These are phyloP conservation scores for Lunularia cruciata DNA, from an alignment of 225 moss, liverwort and hornwort species.

Conservation along the genomic window DNA sequence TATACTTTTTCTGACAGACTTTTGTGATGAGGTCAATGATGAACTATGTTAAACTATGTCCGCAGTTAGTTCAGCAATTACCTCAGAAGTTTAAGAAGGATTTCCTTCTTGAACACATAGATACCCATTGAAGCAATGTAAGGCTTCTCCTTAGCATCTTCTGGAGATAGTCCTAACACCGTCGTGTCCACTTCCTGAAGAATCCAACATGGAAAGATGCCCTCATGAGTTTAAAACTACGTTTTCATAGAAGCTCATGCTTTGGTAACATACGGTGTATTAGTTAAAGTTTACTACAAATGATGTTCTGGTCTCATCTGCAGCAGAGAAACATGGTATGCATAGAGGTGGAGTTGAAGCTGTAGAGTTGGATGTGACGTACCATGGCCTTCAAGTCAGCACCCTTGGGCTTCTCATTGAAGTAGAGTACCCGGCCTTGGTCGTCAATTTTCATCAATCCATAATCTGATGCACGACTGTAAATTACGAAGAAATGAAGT, in stretches of 20 bases:
- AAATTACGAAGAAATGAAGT: background rate
- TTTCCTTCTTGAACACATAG: slow-evolving; percentile 76
- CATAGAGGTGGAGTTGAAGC: too few species aligned
- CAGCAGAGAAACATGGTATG: too few species aligned
- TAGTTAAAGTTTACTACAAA: too few species aligned
- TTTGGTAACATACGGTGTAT: too few species aligned
- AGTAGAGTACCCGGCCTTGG: slow-evolving; percentile 52
- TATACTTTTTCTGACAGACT: too few species aligned
- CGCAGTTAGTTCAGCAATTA: too few species aligned
- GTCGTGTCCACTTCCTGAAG: slow-evolving; percentile 73
- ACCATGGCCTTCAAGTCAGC: slow-evolving; percentile 70
- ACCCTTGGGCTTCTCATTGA: slow-evolving; percentile 78
- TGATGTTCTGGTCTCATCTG: too few species aligned
- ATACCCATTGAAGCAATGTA: slow-evolving; percentile 89
- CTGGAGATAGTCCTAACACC: slow-evolving; percentile 54
- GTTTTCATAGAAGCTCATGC: too few species aligned
- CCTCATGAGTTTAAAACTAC: background rate
- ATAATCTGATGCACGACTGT: slow-evolving; percentile 70
- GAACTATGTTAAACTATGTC: too few species aligned
- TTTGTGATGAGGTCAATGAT: too few species aligned
- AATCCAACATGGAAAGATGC: background rate
- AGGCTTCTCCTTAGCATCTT: slow-evolving; percentile 63
- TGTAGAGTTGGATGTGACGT: background rate
- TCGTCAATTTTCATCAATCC: slow-evolving; percentile 78
- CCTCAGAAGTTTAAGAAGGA: slow-evolving; percentile 58